Evolutionary conservation across 106 monocot species (phyloP).

Genomic region (Dendrobium catenatum): DNA sequence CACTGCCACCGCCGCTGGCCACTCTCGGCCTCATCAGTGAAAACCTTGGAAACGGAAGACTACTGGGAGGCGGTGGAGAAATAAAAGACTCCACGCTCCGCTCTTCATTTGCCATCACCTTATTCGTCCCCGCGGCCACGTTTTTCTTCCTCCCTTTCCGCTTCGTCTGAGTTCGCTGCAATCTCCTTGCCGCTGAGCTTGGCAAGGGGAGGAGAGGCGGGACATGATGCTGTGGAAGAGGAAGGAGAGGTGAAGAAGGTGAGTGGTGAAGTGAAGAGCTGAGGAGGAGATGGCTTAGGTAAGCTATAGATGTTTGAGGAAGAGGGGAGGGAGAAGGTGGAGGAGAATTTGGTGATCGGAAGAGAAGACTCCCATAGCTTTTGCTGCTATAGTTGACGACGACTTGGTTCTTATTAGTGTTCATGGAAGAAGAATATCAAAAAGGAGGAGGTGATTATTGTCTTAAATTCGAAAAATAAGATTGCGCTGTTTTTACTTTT

Average conservation of each 20-base stretch:
- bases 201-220: neutral
- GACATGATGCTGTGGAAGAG: neutral
- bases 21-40: constrained; percentile 9
- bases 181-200: neutral
- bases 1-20: neutral
- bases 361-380: neutral
- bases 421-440: too few relatives aligned
- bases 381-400: constrained; percentile 1
- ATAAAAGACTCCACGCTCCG: neutral
- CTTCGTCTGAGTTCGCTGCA: neutral
- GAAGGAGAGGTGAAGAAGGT: neutral
- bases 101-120: neutral
- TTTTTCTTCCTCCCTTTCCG: neutral
- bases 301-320: neutral
- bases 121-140: neutral
- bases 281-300: neutral
- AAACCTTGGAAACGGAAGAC: constrained; percentile 33
- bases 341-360: neutral
- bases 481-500: neutral
- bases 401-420: neutral
- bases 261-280: too few relatives aligned
- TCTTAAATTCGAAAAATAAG: neutral
- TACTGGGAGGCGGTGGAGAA: constrained; percentile 30
- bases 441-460: neutral
- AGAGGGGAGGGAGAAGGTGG: neutral